A percentile compares a stretch with the other conserved stretches of the same genome.
These are phyloP conservation scores for Lasiodiplodia theobromae DNA, from an alignment of 2,329 filamentous ascomycete species.

Conservation along the genomic window DNA sequence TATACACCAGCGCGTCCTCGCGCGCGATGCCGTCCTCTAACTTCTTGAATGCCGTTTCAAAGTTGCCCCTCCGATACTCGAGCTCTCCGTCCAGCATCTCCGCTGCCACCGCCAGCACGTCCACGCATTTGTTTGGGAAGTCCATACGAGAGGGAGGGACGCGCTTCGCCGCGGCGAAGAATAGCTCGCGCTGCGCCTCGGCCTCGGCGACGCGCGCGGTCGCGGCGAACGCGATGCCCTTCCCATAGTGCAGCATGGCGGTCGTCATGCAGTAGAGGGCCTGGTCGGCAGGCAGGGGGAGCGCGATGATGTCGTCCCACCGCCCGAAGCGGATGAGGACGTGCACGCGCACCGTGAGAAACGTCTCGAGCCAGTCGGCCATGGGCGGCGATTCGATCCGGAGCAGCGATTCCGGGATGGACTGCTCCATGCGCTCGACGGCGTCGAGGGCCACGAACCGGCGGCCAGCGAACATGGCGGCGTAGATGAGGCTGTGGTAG, in stretches of 20 bases:
- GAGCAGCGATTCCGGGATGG: too few species aligned
- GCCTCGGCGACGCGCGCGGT: background rate
- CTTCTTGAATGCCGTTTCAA: slow-evolving; percentile 64
- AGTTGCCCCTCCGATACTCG: slow-evolving; percentile 69
- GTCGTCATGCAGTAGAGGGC: background rate
- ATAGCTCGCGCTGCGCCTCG: background rate
- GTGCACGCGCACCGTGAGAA: too few species aligned
- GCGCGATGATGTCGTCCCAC: too few species aligned
- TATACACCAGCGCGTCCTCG: slow-evolving; percentile 71
- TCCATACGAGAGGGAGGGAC: background rate
- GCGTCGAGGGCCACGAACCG: too few species aligned
- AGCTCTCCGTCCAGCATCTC: slow-evolving; percentile 78
- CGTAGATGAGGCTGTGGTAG: too few species aligned
- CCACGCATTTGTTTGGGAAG: slow-evolving; percentile 34
- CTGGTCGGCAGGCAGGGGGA: too few species aligned
- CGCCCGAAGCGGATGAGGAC: too few species aligned
- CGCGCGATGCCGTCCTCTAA: slow-evolving; percentile 63
- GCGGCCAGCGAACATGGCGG: too few species aligned
- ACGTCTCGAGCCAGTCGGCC: too few species aligned
- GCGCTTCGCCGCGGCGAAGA: background rate
- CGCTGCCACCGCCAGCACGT: slow-evolving; percentile 67
- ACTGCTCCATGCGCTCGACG: too few species aligned
- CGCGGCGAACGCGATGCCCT: background rate
- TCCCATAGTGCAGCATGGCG: background rate
- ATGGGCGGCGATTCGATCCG: too few species aligned